Conservation (phyloP, 1,139 yeast genomes). For the Blastobotrys serpentis region DNA sequence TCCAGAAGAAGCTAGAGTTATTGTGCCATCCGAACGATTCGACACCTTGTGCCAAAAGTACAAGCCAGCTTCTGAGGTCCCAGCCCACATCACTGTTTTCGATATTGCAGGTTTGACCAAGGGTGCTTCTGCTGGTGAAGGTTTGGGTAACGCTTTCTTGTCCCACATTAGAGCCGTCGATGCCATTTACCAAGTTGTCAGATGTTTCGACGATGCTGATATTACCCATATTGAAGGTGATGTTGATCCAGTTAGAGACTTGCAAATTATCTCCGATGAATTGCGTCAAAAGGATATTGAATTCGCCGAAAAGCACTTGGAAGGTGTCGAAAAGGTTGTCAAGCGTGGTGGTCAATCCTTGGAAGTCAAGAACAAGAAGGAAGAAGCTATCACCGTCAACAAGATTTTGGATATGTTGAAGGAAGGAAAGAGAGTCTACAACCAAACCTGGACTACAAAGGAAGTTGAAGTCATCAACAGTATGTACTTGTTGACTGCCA, state of each 20-base stretch:
- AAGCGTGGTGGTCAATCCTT: constrained; percentile 90
- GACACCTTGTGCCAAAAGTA: constrained; percentile 70
- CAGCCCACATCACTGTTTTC: constrained; percentile 89
- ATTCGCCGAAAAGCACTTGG: constrained; percentile 87
- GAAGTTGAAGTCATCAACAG: constrained; percentile 87
- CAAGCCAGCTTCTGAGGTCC: constrained; percentile 84
- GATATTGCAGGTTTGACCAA: constrained; percentile 98
- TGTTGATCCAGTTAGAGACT: constrained; percentile 92
- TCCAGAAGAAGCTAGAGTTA: constrained; percentile 97
- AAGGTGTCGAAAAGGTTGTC: constrained; percentile 79
- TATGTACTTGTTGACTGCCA: constrained; percentile 82
- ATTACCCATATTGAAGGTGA: constrained; percentile 98
- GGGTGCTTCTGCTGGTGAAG: constrained; percentile 98
- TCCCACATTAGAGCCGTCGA: constrained; percentile 98
- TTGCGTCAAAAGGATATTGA: constrained; percentile 95
- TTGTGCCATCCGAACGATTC: constrained; percentile 91
- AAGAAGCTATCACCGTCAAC: constrained; percentile 80
- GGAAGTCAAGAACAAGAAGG: constrained; percentile 93
- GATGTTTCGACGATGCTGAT: constrained; percentile 98
- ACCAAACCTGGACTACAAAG: constrained; percentile 83
- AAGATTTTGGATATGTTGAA: constrained; percentile 73
- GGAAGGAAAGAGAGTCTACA: constrained; percentile 86
- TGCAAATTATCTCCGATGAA: constrained; percentile 89
- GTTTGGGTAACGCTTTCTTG: constrained; percentile 96
- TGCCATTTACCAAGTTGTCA: constrained; percentile 95